phyloP scores from a whole-genome alignment of 1,284 basidiomycete genomes.

The Apiotrichum mycotoxinovorans region DNA sequence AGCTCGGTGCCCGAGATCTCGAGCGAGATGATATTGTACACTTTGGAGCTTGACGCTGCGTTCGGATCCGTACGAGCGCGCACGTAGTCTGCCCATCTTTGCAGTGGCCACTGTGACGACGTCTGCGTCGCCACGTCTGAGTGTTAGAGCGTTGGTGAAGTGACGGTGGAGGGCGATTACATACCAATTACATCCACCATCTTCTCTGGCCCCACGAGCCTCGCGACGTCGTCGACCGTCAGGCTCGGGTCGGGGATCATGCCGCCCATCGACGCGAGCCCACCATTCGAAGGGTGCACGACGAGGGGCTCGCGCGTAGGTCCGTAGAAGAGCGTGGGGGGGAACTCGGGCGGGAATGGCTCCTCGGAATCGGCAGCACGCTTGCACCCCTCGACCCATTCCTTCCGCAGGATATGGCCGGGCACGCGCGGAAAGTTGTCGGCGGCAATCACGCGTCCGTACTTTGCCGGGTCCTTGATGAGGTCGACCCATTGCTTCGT shows the following conservation, averaged over 20 bases:
- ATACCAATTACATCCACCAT: slow-evolving; percentile 85
- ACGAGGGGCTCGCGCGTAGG: slow-evolving; percentile 41
- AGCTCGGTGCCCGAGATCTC: slow-evolving; percentile 76
- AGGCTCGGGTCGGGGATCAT: slow-evolving; percentile 38
- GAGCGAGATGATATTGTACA: slow-evolving; percentile 83
- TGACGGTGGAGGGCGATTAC: slow-evolving; percentile 20
- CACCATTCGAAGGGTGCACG: slow-evolving; percentile 39
- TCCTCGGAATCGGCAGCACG: neutral
- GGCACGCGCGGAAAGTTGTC: slow-evolving; percentile 33
- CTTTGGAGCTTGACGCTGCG: slow-evolving; percentile 53
- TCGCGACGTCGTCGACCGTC: slow-evolving; percentile 65
- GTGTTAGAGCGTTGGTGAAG: neutral
- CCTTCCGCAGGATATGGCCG: slow-evolving; percentile 23
- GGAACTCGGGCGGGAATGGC: slow-evolving; percentile 8
- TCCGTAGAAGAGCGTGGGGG: slow-evolving; percentile 43
- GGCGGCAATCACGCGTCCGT: slow-evolving; percentile 36
- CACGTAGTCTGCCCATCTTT: slow-evolving; percentile 87
- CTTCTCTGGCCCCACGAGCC: slow-evolving; percentile 69
- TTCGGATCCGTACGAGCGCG: slow-evolving; percentile 15
- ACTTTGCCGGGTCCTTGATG: slow-evolving; percentile 44
- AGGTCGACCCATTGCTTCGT: slow-evolving; percentile 47
- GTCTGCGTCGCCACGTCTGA: slow-evolving; percentile 79
- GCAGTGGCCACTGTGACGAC: slow-evolving; percentile 75
- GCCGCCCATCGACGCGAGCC: slow-evolving; percentile 44
- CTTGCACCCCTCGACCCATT: slow-evolving; percentile 32